phyloP scores from a whole-genome alignment of 2,329 filamentous ascomycete species.

The Shiraia sp. region DNA sequence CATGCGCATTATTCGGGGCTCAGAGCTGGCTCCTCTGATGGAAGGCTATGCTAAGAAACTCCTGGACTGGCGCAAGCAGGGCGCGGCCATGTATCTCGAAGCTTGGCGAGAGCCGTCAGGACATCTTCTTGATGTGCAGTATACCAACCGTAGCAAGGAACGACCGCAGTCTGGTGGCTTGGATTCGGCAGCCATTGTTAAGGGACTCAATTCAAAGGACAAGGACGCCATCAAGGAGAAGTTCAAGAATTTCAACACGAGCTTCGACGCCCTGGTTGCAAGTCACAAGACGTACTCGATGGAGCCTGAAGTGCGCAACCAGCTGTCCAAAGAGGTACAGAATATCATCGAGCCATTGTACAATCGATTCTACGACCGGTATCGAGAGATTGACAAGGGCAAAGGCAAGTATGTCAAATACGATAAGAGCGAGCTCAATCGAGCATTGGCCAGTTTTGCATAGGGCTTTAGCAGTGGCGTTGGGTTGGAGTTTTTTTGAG shows the following conservation, averaged over 20 bases:
- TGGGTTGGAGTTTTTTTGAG: slow-evolving; percentile 26
- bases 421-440: slow-evolving; percentile 80
- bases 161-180: slow-evolving; percentile 67
- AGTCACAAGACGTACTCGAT: slow-evolving; percentile 84
- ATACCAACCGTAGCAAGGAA: slow-evolving; percentile 71
- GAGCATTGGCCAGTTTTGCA: slow-evolving; percentile 56
- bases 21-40: slow-evolving; percentile 75
- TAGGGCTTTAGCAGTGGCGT: slow-evolving; percentile 28
- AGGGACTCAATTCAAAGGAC: slow-evolving; percentile 83
- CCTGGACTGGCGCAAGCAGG: slow-evolving; percentile 86
- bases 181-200: slow-evolving; percentile 83
- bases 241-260: slow-evolving; percentile 86
- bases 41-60: slow-evolving; percentile 66
- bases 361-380: slow-evolving; percentile 92
- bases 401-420: slow-evolving; percentile 93
- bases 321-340: slow-evolving; percentile 82
- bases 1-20: slow-evolving; percentile 80
- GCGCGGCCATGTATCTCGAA: slow-evolving; percentile 78
- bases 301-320: slow-evolving; percentile 84
- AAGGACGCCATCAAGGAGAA: slow-evolving; percentile 97
- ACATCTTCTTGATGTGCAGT: slow-evolving; percentile 84
- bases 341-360: slow-evolving; percentile 93
- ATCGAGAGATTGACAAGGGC: slow-evolving; percentile 96
- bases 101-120: slow-evolving; percentile 86
- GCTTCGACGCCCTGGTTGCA: slow-evolving; percentile 85